Percentiles rank a stretch among this genome's conserved stretches.
phyloP scores from a whole-genome alignment of 2,329 filamentous ascomycete species.

The Diplodia mutila region DNA sequence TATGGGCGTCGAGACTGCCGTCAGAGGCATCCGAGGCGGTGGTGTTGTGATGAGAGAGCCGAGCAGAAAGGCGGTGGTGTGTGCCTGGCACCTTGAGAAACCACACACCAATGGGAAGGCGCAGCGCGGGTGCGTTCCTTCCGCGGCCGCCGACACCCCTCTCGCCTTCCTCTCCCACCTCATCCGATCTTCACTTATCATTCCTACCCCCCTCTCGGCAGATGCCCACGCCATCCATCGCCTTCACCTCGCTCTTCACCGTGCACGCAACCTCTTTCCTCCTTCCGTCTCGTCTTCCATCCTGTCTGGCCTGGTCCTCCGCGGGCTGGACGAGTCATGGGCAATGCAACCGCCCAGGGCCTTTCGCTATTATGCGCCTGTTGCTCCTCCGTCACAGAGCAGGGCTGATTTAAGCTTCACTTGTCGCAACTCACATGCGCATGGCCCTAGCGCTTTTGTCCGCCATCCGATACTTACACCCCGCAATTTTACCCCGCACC shows the following conservation, averaged over 20 bases:
- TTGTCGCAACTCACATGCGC: not conserved
- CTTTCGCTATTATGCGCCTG: not conserved
- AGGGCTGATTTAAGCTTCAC: not conserved
- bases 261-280: too few species aligned
- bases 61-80: not conserved
- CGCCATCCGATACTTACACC: not conserved
- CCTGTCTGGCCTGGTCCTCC: too few species aligned
- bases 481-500: not conserved
- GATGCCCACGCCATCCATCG: not conserved
- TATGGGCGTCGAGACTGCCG: constrained; percentile 6
- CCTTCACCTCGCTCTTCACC: not conserved
- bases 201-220: too few species aligned
- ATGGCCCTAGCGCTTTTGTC: not conserved
- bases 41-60: not conserved
- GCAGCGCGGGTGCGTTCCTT: not conserved
- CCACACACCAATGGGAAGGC: not conserved
- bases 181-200: too few species aligned
- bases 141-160: not conserved
- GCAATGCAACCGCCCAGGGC: not conserved
- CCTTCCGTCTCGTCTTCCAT: not conserved
- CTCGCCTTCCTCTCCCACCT: not conserved
- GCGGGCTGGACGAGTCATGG: not conserved
- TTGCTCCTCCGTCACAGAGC: not conserved
- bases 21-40: not conserved
- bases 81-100: too few species aligned